phyloP scores from a whole-genome alignment of 2,329 filamentous ascomycete genomes.

The Geosmithia flava region DNA sequence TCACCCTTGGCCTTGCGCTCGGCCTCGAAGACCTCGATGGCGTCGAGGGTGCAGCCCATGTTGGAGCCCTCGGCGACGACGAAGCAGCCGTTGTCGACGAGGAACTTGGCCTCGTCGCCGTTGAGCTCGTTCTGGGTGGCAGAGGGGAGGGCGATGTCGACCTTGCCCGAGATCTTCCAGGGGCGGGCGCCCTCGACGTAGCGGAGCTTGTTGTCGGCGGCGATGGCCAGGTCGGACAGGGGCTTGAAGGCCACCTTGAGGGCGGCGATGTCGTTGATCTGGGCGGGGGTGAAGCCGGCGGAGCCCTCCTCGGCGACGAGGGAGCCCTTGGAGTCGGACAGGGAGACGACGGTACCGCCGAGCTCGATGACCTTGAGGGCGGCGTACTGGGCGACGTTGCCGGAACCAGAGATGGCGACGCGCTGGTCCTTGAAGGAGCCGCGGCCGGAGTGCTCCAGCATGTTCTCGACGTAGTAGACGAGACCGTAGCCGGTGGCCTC shows the following conservation, averaged over 20 bases:
- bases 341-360: slow-evolving; percentile 80
- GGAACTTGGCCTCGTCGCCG: slow-evolving; percentile 74
- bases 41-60: slow-evolving; percentile 96
- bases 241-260: slow-evolving; percentile 83
- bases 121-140: slow-evolving; percentile 98
- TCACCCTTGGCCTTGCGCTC: slow-evolving; percentile 57
- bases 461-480: slow-evolving; percentile 92
- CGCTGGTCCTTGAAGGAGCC: slow-evolving; percentile 83
- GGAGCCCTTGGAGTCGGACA: slow-evolving; percentile 84
- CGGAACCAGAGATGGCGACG: slow-evolving; percentile 90
- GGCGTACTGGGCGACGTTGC: slow-evolving; percentile 96
- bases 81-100: slow-evolving; percentile 60
- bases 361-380: slow-evolving; percentile 95
- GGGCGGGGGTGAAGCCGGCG: slow-evolving; percentile 63
- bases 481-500: slow-evolving; percentile 96
- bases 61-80: slow-evolving; percentile 96
- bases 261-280: slow-evolving; percentile 65
- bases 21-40: slow-evolving; percentile 85
- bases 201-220: slow-evolving; percentile 36
- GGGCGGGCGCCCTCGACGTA: slow-evolving; percentile 82
- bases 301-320: slow-evolving; percentile 54
- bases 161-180: slow-evolving; percentile 79
- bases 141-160: slow-evolving; percentile 84
- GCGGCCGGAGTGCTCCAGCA: slow-evolving; percentile 83
- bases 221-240: slow-evolving; percentile 58